phyloP scores from a whole-genome alignment of 805 yeast genomes.

The Wickerhamomyces chaumierensis region DNA sequence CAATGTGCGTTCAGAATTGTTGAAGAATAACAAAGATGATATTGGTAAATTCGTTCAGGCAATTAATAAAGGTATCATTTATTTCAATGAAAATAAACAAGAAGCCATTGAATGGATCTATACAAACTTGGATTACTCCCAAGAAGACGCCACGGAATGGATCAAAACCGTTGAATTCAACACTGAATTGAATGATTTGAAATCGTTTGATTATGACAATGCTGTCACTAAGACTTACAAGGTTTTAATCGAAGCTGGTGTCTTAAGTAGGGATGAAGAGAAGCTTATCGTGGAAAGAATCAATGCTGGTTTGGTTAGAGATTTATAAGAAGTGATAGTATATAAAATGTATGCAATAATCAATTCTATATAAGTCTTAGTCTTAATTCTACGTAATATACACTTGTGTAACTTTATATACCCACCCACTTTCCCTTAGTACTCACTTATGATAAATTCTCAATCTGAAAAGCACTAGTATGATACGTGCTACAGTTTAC shows the following conservation, averaged over 20 bases:
- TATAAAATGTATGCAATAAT: too few species aligned
- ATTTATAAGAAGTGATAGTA: too few species aligned
- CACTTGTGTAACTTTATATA: too few species aligned
- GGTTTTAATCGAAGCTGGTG: conserved; percentile 11
- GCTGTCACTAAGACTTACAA: conserved; percentile 8
- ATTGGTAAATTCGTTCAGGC: conserved; percentile 35
- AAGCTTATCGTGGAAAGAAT: conserved; percentile 5
- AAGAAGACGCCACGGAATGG: conserved; percentile 76
- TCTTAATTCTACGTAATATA: too few species aligned
- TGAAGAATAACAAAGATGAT: conserved; percentile 20
- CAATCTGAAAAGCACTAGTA: too few species aligned
- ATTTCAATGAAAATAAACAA: conserved; percentile 48
- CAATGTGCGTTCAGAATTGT: conserved; percentile 34
- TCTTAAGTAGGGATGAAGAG: conserved; percentile 8
- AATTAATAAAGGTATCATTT: conserved; percentile 54
- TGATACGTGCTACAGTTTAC: too few species aligned
- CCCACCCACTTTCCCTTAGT: too few species aligned
- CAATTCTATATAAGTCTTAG: too few species aligned
- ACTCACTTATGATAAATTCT: too few species aligned
- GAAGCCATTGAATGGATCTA: conserved; percentile 60
- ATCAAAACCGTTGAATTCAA: conserved; percentile 59
- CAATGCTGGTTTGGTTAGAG: conserved; percentile 3
- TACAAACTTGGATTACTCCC: conserved; percentile 60
- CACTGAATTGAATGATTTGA: conserved; percentile 14
- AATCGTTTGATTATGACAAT: conserved; percentile 6